Base-by-base conservation (phyloP, 805 yeast species). In the Blastobotrys mokoenaii region DNA sequence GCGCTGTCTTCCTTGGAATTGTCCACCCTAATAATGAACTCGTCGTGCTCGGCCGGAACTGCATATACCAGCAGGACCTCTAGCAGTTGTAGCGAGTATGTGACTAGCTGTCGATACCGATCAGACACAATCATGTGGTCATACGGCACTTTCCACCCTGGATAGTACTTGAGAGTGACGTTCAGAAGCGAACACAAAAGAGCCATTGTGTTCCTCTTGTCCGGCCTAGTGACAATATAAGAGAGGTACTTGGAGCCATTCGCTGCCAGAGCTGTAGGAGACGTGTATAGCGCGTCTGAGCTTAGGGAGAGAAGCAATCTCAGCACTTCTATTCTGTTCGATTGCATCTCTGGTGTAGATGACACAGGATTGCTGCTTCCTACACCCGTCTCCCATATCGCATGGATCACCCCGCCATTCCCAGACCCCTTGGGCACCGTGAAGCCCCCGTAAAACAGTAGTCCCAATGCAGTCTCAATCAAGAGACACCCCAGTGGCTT, bases 311-410 rank as follows among this genome's bases (percentile, higher is more conserved):
- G 55, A 9, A 90, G 45, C 6, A 87, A 65, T 40, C 82, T 67
- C 33, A 90, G 53, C 1, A 84, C 65, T 56, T 84, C 94, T 3
- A 80, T 64, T 54, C 95, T 73, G 57, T 84, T 79, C 20, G 77
- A 59, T 52, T 84, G 89, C 35, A 77, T 56, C 17, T 67, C 64
- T 58, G 64, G 38, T 67, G 76, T 31, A 44, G 55, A 32, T 53
- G 49, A 52, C 54, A 66, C 44, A 46, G 48, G 60, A 40, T 45
- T 61, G 2, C 61, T 55, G 2, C 67, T 59, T 2, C 86, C 89
- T 29, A 88, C 71, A 4, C 96, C 96, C 2, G 83, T 77, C 54
- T 84, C 94, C 96, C 96, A 88, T 1, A 82, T 68, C 6, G 67
- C 51, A 42, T 63, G 64, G 18, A 71, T 71, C 3, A 60, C 51